Base-by-base conservation (phyloP, 2,329 filamentous ascomycete genomes). In the Fusarium abutilonis region DNA sequence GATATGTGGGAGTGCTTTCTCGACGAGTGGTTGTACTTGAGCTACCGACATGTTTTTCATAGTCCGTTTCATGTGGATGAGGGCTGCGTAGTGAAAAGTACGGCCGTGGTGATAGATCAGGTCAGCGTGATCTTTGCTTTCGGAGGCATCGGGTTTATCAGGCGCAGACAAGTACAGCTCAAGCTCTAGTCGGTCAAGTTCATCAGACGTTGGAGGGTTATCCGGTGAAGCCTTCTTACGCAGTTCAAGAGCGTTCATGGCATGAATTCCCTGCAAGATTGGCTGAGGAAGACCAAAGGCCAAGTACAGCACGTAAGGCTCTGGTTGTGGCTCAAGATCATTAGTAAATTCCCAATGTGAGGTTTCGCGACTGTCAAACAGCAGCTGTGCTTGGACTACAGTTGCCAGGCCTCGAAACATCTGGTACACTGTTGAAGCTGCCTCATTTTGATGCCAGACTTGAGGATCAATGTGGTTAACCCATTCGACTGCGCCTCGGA, bases 11-110 rank as follows among this genome's bases (percentile, higher is more conserved):
- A 70, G 43, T 1, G 67, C 61, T 32, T 70, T 69, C 46, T 68
- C 66, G 36, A 70, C 52, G 10, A 70, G 52, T 2, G 65, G 54
- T 29, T 70, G 67, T 7, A 70, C 67, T 1, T 68, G 60, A 17
- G 54, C 50, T 14, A 70, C 45, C 1, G 67, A 54, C 8, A 57
- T 39, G 9, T 54, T 65, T 10, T 70, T 70, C 14, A 70, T 15
- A 5, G 64, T 69, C 17, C 67, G 67, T 19, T 70, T 70, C 67
- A 70, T 67, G 13, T 70, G 65, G 10, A 70, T 59, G 14, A 70
- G 21, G 0, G 67, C 65, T 3, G 67, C 58, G 42, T 69, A 70
- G 54, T 70, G 70, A 13, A 66, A 70, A 1, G 59, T 66, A 7
- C 56, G 70, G 9, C 67, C 67, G 9, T 70, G 67, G 9, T 70